These are phyloP conservation scores for Suillus sp. DNA, from an alignment of 768 basidiomycete genomes.

Conservation along the genomic window DNA sequence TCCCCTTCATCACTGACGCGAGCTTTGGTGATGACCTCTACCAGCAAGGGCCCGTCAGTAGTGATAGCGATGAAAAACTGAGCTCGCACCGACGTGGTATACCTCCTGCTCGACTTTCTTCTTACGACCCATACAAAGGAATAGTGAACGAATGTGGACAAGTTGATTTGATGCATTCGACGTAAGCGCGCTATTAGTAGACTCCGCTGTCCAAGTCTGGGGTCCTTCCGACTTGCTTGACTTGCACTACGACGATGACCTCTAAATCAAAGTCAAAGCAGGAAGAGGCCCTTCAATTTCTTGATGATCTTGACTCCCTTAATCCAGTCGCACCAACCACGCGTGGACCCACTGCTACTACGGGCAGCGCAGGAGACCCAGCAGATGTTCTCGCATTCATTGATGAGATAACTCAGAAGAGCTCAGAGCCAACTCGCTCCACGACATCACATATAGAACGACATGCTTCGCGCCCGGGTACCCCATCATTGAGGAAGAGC, in stretches of 20 bases:
- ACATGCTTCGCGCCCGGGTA: conserved; percentile 64
- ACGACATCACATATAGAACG: conserved; percentile 56
- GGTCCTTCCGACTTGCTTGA: background rate
- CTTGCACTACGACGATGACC: conserved; percentile 30
- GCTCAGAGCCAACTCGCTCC: conserved; percentile 71
- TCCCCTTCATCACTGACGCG: conserved; percentile 49
- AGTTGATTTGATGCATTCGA: conserved; percentile 1
- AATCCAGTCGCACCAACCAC: conserved; percentile 41
- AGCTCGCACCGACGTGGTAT: conserved; percentile 49
- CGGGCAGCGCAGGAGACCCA: conserved; percentile 60
- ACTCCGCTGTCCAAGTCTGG: conserved; percentile 4
- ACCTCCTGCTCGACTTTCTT: conserved; percentile 38
- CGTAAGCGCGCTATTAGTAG: background rate
- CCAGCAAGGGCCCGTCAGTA: conserved; percentile 1
- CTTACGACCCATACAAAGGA: conserved; percentile 26
- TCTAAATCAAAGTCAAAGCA: conserved; percentile 72
- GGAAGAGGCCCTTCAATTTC: conserved; percentile 88
- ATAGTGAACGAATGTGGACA: background rate
- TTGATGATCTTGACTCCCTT: conserved; percentile 92
- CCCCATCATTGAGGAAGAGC: conserved; percentile 72
- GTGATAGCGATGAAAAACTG: background rate
- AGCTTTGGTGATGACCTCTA: conserved; percentile 65
- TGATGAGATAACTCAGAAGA: conserved; percentile 93
- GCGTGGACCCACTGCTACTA: conserved; percentile 23
- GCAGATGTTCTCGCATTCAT: conserved; percentile 90